A percentile compares a stretch with the other conserved stretches of the same genome.
Conservation (phyloP, 805 yeast species). For the Ogataea paradorogensis region DNA sequence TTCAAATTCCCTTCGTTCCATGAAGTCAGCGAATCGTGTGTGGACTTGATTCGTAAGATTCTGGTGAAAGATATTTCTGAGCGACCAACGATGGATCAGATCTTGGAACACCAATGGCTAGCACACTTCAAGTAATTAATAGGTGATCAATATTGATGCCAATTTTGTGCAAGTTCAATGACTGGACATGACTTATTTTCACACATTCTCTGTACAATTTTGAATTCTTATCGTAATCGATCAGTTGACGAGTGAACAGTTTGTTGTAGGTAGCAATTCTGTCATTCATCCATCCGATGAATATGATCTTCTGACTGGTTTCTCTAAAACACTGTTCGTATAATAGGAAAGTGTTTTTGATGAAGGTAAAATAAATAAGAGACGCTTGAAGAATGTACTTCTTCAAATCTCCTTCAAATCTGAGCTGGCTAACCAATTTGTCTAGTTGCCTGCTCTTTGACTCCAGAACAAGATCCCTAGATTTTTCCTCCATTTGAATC, state of each 20-base stretch:
- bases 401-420: constrained; percentile 52
- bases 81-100: constrained; percentile 74
- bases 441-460: constrained; percentile 47
- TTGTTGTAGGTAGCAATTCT: constrained; percentile 59
- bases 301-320: constrained; percentile 24
- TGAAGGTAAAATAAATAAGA: constrained; percentile 56
- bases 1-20: constrained; percentile 57
- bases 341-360: constrained; percentile 54
- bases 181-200: constrained; percentile 53
- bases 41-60: constrained; percentile 59
- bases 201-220: constrained; percentile 55
- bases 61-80: constrained; percentile 62
- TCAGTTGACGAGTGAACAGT: constrained; percentile 62
- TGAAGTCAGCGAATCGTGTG: constrained; percentile 59
- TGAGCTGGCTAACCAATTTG: constrained; percentile 46
- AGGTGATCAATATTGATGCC: constrained; percentile 77
- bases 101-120: constrained; percentile 72
- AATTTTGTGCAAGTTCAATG: constrained; percentile 54
- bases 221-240: constrained; percentile 55
- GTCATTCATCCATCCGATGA: constrained; percentile 75
- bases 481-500: constrained; percentile 45
- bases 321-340: constrained; percentile 49
- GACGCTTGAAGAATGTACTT: constrained; percentile 59
- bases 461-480: constrained; percentile 46
- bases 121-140: constrained; percentile 31